Conservation (phyloP, 2,329 filamentous ascomycete species). For the Lachnellula willkommii region DNA sequence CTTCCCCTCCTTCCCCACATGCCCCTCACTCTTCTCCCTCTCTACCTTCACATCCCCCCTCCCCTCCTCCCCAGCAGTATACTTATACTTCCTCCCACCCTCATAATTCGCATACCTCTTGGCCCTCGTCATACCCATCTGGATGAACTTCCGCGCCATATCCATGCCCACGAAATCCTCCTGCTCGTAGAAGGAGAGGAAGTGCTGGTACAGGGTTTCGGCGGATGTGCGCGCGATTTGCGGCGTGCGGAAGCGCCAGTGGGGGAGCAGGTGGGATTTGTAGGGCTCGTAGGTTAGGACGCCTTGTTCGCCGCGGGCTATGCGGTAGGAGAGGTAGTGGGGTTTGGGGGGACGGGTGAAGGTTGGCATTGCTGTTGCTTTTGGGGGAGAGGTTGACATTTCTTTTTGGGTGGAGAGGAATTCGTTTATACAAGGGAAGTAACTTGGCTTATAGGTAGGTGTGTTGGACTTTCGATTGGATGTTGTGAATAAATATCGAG, state of each 20-base stretch:
- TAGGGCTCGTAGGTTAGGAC: constrained; percentile 60
- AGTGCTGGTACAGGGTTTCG: constrained; percentile 42
- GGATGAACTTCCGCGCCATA: constrained; percentile 58
- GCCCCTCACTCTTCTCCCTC: constrained; percentile 37
- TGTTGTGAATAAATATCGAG: too few relatives aligned
- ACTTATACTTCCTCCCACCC: constrained; percentile 50
- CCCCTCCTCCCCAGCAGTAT: constrained; percentile 25
- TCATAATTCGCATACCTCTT: constrained; percentile 53
- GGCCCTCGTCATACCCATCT: constrained; percentile 61
- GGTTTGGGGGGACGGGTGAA: constrained; percentile 22
- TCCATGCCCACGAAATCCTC: constrained; percentile 60
- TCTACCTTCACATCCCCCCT: constrained; percentile 34
- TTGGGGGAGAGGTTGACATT: not conserved
- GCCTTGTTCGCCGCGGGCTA: constrained; percentile 55
- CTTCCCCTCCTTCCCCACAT: constrained; percentile 46
- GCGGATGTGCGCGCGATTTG: constrained; percentile 48
- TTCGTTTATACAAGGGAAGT: too few relatives aligned
- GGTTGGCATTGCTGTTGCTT: constrained; percentile 12
- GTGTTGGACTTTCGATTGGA: too few relatives aligned
- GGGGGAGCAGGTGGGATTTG: constrained; percentile 53
- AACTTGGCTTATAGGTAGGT: too few relatives aligned
- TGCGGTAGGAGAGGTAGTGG: constrained; percentile 48
- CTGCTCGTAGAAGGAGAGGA: constrained; percentile 45
- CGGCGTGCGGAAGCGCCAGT: constrained; percentile 54
- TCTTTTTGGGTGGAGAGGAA: not conserved